These are phyloP conservation scores for Chalciporus sp. DNA, from an alignment of 1,284 basidiomycete species.

Conservation along the genomic window DNA sequence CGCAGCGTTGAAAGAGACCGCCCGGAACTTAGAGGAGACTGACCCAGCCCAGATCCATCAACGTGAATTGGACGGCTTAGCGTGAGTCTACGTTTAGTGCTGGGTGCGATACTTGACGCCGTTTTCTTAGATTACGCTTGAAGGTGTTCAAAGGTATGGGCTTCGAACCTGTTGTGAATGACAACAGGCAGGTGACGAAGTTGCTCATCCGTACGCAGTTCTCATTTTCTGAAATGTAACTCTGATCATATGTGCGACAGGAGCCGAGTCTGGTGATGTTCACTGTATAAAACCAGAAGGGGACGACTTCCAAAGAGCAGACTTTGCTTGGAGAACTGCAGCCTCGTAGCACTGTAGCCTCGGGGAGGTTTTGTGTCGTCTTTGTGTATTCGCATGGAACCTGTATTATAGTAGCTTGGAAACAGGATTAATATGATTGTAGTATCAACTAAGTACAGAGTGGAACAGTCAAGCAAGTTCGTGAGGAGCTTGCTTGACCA, in stretches of 20 bases:
- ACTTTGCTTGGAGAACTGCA: conserved; percentile 60
- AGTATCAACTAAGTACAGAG: conserved; percentile 1
- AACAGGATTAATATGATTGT: background rate
- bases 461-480: conserved; percentile 9
- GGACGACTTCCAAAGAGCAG: conserved; percentile 37
- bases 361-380: background rate
- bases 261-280: conserved; percentile 63
- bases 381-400: background rate
- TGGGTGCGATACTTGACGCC: conserved; percentile 6
- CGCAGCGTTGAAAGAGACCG: conserved; percentile 63
- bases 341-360: conserved; percentile 42
- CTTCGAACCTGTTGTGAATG: conserved; percentile 63
- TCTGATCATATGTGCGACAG: conserved; percentile 34
- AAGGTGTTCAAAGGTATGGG: conserved; percentile 70
- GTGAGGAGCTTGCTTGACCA: conserved; percentile 49
- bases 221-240: background rate
- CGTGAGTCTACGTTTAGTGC: conserved; percentile 48
- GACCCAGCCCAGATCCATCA: conserved; percentile 73
- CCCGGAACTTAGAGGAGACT: conserved; percentile 57
- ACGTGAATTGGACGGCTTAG: conserved; percentile 62
- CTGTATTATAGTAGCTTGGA: conserved; percentile 5
- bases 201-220: conserved; percentile 63
- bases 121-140: conserved; percentile 54
- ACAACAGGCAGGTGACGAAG: conserved; percentile 51
- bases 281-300: conserved; percentile 43